Percentiles rank a stretch among this genome's conserved stretches.
These are phyloP conservation scores for Suillus brevipes DNA, from an alignment of 768 basidiomycete genomes.

Conservation along the genomic window DNA sequence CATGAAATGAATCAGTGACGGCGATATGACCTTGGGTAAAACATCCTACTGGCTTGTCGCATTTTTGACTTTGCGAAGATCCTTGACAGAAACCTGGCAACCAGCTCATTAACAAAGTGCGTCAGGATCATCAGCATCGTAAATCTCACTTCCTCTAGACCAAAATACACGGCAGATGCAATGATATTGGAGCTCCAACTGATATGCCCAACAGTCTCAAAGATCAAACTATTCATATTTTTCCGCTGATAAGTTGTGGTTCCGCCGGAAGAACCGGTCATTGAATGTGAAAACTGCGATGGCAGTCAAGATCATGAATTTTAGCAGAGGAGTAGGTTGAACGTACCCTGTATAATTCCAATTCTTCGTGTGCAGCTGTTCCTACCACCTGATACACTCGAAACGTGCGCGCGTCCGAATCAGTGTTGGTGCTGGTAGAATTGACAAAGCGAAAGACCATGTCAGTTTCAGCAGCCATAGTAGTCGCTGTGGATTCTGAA, in stretches of 20 bases:
- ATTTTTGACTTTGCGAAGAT: conserved; percentile 52
- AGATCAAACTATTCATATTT: conserved; percentile 43
- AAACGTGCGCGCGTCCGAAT: conserved; percentile 43
- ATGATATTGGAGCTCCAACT: conserved; percentile 50
- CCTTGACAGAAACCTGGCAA: conserved; percentile 41
- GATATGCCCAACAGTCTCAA: conserved; percentile 55
- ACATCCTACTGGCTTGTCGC: conserved; percentile 46
- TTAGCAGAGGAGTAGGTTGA: neutral
- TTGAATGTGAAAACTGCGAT: conserved; percentile 44
- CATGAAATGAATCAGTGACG: conserved; percentile 7
- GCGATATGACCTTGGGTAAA: neutral
- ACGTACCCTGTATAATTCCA: conserved; percentile 47
- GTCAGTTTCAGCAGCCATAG: conserved; percentile 36
- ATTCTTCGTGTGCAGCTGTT: conserved; percentile 22
- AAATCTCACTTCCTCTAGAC: conserved; percentile 42
- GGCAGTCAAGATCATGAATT: neutral
- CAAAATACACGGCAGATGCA: conserved; percentile 46
- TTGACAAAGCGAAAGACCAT: conserved; percentile 41
- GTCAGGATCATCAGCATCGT: neutral
- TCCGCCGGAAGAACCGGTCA: conserved; percentile 41
- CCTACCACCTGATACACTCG: conserved; percentile 37
- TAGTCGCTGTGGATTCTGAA: neutral
- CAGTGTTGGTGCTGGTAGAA: conserved; percentile 29
- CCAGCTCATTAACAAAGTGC: neutral
- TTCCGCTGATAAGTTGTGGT: conserved; percentile 50